A percentile compares a stretch with the other conserved stretches of the same genome.
These are phyloP conservation scores for Penicillium silybi DNA, from an alignment of 495 filamentous ascomycete species.

Conservation along the genomic window DNA sequence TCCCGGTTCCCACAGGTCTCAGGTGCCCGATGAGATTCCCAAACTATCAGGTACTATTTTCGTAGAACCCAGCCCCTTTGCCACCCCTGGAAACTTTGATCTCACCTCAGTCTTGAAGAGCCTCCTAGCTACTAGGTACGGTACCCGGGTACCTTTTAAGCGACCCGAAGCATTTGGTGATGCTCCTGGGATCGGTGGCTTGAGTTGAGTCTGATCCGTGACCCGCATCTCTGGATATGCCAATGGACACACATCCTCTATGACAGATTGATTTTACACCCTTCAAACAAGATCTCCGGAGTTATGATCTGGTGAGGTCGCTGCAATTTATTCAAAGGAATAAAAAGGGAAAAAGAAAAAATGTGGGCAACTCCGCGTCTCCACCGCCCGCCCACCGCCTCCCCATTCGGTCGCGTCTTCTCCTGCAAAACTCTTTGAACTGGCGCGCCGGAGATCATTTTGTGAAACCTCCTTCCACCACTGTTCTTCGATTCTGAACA, in stretches of 20 bases:
- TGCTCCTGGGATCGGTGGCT: background rate
- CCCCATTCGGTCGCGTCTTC: slow-evolving; percentile 2
- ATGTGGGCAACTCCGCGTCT: background rate
- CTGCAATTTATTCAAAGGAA: background rate
- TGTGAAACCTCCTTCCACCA: background rate
- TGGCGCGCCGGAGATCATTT: background rate
- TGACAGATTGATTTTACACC: background rate
- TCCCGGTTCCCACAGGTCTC: slow-evolving; percentile 1
- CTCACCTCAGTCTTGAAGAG: background rate
- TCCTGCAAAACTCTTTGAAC: slow-evolving; percentile 6
- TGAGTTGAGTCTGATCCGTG: background rate
- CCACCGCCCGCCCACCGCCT: background rate
- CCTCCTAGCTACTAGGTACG: too few relatives aligned
- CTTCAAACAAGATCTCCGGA: background rate
- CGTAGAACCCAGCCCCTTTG: background rate
- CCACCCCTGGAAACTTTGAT: background rate
- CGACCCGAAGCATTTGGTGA: background rate
- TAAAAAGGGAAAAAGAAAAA: background rate
- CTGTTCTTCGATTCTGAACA: background rate
- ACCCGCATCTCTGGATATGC: background rate
- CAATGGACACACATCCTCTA: background rate
- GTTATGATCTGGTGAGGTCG: background rate
- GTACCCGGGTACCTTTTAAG: background rate
- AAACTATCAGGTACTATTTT: slow-evolving; percentile 1
- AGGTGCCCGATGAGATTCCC: background rate